These are phyloP conservation scores for Pichia gijzeniarum DNA, from an alignment of 805 yeast species.

Conservation along the genomic window DNA sequence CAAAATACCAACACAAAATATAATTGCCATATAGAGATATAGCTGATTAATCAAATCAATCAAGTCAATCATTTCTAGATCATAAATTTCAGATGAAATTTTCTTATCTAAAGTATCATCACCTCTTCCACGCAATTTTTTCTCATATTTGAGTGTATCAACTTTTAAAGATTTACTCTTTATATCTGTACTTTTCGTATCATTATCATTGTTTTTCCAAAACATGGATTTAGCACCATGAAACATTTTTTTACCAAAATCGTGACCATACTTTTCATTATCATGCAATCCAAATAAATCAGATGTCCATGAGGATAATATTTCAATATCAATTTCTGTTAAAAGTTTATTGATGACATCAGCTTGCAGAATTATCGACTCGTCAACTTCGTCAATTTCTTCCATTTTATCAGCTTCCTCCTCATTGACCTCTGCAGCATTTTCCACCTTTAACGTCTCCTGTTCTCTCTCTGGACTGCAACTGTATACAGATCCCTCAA, in stretches of 20 bases:
- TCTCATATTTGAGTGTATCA: background rate
- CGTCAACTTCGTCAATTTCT: background rate
- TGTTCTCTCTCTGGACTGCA: constrained; percentile 1
- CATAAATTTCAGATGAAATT: background rate
- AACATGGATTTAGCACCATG: constrained; percentile 1
- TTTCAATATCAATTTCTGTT: constrained; percentile 6
- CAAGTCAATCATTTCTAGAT: constrained; percentile 2
- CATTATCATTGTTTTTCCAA: background rate
- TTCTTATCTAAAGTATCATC: background rate
- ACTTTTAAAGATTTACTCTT: background rate
- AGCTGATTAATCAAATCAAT: constrained; percentile 15
- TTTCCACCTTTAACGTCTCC: background rate
- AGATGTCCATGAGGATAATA: constrained; percentile 10
- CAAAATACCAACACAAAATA: constrained; percentile 21
- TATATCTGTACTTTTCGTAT: background rate
- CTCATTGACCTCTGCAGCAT: background rate
- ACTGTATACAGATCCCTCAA: background rate
- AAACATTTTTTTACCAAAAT: constrained; percentile 1
- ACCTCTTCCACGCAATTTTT: background rate
- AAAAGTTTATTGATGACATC: constrained; percentile 4
- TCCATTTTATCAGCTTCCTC: background rate
- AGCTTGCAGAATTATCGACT: background rate
- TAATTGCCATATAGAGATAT: constrained; percentile 21
- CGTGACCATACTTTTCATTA: background rate
- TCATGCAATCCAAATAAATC: background rate